Evolutionary conservation across 2,329 filamentous ascomycete genomes (phyloP), one percentile per base, ranked within the genome.

Genomic region (Cytospora paraplurivora): DNA sequence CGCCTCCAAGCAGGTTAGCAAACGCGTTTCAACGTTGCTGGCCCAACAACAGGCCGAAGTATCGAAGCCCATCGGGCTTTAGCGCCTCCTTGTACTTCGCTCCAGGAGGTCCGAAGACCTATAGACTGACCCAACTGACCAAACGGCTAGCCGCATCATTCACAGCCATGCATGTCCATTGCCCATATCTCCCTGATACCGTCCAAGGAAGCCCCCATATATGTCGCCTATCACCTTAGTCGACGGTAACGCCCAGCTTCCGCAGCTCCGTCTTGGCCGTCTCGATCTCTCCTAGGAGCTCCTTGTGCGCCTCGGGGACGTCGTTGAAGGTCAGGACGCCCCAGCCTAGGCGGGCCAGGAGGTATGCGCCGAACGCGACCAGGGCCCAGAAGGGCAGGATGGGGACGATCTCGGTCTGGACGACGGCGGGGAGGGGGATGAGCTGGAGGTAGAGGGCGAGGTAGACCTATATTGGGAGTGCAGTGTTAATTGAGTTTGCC

Each of bases 271-370:
- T 79, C 80, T 90, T 89, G 67, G 92, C 92, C 76, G 88, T 70
- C 67, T 92, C 84, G 73, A 96, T 95, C 79, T 98, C 91, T 71
- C 80, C 82, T 84, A 95, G 92, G 71, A 99, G 81, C 79, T 97
- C 93, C 75, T 88, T 86, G 78, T 98, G 90, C 59, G 95, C 95
- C 67, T 92, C 85, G 61, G 94, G 93, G 56, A 96, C 92, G 77
- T 98, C 93, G 82, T 97, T 95, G 85, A 99, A 99, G 63, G 92
- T 97, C 75, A 97, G 83, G 71, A 99, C 91, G 68, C 95, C 95
- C 81, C 88, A 90, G 72, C 95, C 95, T 67, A 99, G 89, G 71
- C 92, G 92, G 80, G 90, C 92, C 68, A 99, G 89, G 21, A 99
- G 88, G 78, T 93, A 93, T 67, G 93, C 90, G 77, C 93, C 95